These are phyloP conservation scores for Lumnitzera littorea DNA, from an alignment of 345 rosid species.

Conservation along the genomic window DNA sequence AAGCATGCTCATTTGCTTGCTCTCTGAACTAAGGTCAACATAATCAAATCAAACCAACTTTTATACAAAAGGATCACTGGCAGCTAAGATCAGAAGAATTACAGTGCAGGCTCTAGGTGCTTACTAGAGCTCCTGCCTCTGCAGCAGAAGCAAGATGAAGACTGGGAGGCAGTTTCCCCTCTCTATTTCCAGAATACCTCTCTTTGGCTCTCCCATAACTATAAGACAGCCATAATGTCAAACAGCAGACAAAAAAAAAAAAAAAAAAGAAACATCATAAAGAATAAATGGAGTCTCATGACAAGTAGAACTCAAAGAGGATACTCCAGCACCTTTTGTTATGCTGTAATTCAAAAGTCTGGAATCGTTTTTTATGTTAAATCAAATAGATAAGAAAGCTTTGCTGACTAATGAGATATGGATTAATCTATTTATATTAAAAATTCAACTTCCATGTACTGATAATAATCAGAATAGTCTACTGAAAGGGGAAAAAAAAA, in stretches of 20 bases:
- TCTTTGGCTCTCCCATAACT: conserved; percentile 88
- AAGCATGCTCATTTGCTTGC: too few relatives aligned
- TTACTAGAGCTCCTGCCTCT: conserved; percentile 91
- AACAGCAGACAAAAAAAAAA: neutral
- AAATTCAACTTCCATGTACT: too few relatives aligned
- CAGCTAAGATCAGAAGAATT: neutral
- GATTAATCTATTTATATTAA: neutral
- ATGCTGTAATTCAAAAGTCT: too few relatives aligned
- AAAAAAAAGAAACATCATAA: neutral
- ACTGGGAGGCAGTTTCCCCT: conserved; percentile 51
- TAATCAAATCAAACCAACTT: too few relatives aligned
- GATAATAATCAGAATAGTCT: too few relatives aligned
- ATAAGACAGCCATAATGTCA: conserved; percentile 6
- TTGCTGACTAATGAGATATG: neutral
- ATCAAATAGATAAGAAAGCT: neutral
- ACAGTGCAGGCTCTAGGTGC: conserved; percentile 10
- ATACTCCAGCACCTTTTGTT: too few relatives aligned
- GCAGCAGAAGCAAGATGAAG: conserved; percentile 95
- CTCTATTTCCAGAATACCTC: conserved; percentile 59
- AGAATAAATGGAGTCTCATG: neutral
- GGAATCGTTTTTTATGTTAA: too few relatives aligned
- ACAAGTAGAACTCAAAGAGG: too few relatives aligned
- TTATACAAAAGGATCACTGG: neutral
- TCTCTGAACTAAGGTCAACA: too few relatives aligned
- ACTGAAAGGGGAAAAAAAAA: neutral